Conservation (phyloP, 2,329 filamentous ascomycete species). For the Fusarium devonianum region DNA sequence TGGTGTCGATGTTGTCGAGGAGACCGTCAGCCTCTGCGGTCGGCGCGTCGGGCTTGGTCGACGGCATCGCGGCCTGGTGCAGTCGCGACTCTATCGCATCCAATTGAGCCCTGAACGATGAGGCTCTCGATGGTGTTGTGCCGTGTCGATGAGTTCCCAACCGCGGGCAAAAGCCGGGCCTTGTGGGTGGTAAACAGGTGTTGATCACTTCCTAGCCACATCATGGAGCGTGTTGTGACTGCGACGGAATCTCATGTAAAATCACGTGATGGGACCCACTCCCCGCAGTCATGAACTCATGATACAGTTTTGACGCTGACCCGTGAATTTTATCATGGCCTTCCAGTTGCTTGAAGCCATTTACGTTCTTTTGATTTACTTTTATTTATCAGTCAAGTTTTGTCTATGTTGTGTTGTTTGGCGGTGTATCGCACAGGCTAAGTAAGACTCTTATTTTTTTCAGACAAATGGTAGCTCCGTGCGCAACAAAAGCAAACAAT, state of each 20-base stretch:
- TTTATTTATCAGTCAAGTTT: background rate
- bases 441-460: slow-evolving; percentile 6
- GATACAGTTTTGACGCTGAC: slow-evolving; percentile 25
- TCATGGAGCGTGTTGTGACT: slow-evolving; percentile 36
- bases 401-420: background rate
- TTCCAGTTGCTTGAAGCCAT: background rate
- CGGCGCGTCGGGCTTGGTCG: slow-evolving; percentile 34
- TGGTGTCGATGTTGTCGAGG: slow-evolving; percentile 36
- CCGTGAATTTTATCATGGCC: background rate
- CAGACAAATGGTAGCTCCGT: slow-evolving; percentile 29
- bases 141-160: slow-evolving; percentile 21
- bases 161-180: slow-evolving; percentile 35
- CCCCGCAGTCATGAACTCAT: slow-evolving; percentile 44
- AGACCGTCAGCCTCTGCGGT: slow-evolving; percentile 31
- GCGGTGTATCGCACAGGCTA: background rate
- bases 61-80: slow-evolving; percentile 32
- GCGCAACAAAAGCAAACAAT: slow-evolving; percentile 31
- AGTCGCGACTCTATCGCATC: slow-evolving; percentile 19
- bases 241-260: slow-evolving; percentile 30
- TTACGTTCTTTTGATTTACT: background rate
- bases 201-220: slow-evolving; percentile 36
- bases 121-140: background rate
- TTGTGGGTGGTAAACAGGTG: slow-evolving; percentile 19
- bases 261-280: slow-evolving; percentile 36
- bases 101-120: slow-evolving; percentile 8